Base-by-base conservation (phyloP, 108 stramenopile genomes). In the Cyclostephanos tholiformis region DNA sequence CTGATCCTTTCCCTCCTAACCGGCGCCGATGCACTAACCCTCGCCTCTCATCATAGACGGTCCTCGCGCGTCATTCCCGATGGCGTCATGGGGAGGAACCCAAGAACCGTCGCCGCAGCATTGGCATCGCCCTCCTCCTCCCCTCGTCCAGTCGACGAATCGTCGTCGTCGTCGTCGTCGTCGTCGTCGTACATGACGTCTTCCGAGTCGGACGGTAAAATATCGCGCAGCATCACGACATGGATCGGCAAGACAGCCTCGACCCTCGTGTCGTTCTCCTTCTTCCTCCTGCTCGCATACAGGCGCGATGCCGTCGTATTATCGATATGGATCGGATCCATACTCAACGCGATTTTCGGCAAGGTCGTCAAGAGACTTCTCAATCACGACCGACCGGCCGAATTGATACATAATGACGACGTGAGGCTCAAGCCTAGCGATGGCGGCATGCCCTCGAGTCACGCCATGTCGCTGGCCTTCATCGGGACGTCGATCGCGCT, bases 391-490 rank as follows among this genome's bases (percentile, higher is more conserved):
- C 84, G 92, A 62, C 92, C 92, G 2, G 43, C 39, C 6, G 43
- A 52, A 17, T 60, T 72, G 60, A 46, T 48, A 41, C 11, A 25
- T 41, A 72, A 63, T 25, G 61, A 72, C 27, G 51, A 66, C 13
- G 52, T 85, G 27, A 82, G 65, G 63, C 41, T 84, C 11, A 84
- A 88, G 63, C 94, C 94, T 2, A 89, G 86, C 68, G 94, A 95
- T 74, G 83, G 83, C 23, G 94, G 94, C 0, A 76, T 76, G 93
- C 93, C 93, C 7, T 82, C 80, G 4, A 89, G 88, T 27, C 94
- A 95, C 71, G 94, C 90, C n/a, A 95, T 92, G 91, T 88, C 87
- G 71, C 74, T 95, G 35, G 91, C 90, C 6, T 95, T 95, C 59
- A 92, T 95, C 59, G 87, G 85, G 1, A 91, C 85, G 19, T 60